Conservation (phyloP, 2,329 filamentous ascomycete species). For the Colletotrichum endophyticum region DNA sequence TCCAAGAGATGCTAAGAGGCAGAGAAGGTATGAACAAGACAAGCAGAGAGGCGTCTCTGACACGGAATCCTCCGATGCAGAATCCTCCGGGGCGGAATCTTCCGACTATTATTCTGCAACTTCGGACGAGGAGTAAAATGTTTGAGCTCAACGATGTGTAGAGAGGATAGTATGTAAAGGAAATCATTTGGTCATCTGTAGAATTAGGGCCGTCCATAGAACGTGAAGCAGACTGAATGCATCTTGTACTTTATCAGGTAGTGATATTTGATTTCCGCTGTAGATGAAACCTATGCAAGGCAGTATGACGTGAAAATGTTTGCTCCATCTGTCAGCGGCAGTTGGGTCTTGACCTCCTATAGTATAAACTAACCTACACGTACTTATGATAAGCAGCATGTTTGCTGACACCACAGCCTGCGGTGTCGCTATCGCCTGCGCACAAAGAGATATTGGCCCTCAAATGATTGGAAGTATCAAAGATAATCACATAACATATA, state of each 20-base stretch:
- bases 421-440: no score
- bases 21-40: not conserved
- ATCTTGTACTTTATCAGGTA: fast-evolving
- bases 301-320: not conserved
- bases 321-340: not conserved
- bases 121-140: not conserved
- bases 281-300: fast-evolving
- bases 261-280: fast-evolving
- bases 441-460: no score
- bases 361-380: no score
- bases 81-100: not conserved
- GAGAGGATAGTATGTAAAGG: not conserved
- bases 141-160: fast-evolving
- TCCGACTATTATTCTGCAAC: no score
- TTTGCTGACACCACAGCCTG: no score
- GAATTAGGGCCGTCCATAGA: fast-evolving
- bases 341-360: no score
- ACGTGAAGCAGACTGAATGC: not conserved
- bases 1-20: not conserved
- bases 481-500: no score
- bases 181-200: not conserved
- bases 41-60: not conserved
- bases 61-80: not conserved
- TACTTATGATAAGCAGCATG: no score
- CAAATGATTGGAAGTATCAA: no score